A percentile compares a stretch with the other conserved stretches of the same genome.
Evolutionary conservation across 306 rosid genomes (phyloP).

Genomic region (Glycine latifolia): DNA sequence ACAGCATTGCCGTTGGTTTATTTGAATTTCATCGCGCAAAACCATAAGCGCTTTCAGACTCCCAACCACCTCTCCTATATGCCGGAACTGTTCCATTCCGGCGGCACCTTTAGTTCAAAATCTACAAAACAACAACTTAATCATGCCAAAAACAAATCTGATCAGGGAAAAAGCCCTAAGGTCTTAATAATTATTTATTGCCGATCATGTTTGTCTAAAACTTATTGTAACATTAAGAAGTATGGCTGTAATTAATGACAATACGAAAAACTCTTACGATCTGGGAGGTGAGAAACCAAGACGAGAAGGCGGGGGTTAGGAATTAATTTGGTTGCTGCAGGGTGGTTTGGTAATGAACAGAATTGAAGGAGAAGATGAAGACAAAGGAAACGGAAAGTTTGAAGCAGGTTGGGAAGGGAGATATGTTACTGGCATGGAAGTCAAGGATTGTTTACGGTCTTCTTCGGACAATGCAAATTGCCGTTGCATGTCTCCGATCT

Average conservation of each 20-base stretch:
- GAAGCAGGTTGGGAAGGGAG: constrained; percentile 45
- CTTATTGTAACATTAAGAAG: no score
- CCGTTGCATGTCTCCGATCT: constrained; percentile 48
- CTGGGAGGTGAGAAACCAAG: not conserved
- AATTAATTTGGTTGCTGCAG: no score
- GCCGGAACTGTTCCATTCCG: constrained; percentile 98
- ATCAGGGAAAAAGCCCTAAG: not conserved
- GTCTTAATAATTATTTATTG: no score
- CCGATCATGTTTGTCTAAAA: no score
- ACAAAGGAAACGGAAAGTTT: constrained; percentile 6
- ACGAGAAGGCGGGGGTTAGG: not conserved
- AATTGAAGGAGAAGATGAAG: no score
- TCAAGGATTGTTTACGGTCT: constrained; percentile 13
- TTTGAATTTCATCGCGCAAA: constrained; percentile 76
- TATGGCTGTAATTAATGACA: not conserved
- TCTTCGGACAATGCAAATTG: constrained; percentile 32
- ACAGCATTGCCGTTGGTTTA: constrained; percentile 73
- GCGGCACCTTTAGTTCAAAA: constrained; percentile 37
- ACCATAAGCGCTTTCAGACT: constrained; percentile 89
- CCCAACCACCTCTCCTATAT: constrained; percentile 90
- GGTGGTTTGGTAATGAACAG: no score
- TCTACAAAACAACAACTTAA: not conserved
- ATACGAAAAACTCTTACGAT: constrained; percentile 6
- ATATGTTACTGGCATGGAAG: constrained; percentile 1
- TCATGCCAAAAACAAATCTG: no score